Evolutionary conservation across 2,329 filamentous ascomycete species (phyloP), one percentile per base, ranked within the genome.

Genomic region (Neopestalotiopsis rosae): DNA sequence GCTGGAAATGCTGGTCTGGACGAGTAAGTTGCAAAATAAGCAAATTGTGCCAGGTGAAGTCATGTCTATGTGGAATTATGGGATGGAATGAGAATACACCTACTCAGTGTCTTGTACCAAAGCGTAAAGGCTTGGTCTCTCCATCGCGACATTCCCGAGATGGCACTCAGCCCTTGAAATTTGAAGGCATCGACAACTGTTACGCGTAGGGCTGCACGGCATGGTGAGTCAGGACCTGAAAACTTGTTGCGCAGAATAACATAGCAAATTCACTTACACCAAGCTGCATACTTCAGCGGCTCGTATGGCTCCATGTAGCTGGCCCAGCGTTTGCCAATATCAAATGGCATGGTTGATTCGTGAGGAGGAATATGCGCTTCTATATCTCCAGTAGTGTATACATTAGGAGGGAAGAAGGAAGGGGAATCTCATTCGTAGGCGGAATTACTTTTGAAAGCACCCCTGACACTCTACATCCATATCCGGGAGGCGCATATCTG

Each of bases 61-160:
- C 34, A 28, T 30, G 20, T 17, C 1, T n/a, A 40, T 24, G n/a
- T 13, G 9, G 61, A 10, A 42, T 42, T 32, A 3, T 28, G 24
- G 4, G 61, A 63, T 63, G 34, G 1, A 63, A 13, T 13, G 24
- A 28, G 24, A 20, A 2, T 3, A 42, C n/a, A 63, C 61, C 10
- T 63, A 63, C 61, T 64, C 38, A 49, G 20, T 28, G 38, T 45
- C 40, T 52, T 64, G 40, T 64, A 64, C 61, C 61, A 64, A 24
- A 49, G 38, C 7, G 61, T 24, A 34, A 45, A 45, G 9, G n/a
- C 61, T 34, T 63, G 17, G 17, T 28, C 61, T 42, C 32, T n/a
- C 34, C 34, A 49, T 7, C 6, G 38, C n/a, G 61, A 32, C 3
- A 45, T 61, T 5, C 58, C 30, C 12, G 10, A 34, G 20, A 63